Conservation (phyloP, 768 basidiomycete genomes). For the Rhodotorula sphaerocarpa region DNA sequence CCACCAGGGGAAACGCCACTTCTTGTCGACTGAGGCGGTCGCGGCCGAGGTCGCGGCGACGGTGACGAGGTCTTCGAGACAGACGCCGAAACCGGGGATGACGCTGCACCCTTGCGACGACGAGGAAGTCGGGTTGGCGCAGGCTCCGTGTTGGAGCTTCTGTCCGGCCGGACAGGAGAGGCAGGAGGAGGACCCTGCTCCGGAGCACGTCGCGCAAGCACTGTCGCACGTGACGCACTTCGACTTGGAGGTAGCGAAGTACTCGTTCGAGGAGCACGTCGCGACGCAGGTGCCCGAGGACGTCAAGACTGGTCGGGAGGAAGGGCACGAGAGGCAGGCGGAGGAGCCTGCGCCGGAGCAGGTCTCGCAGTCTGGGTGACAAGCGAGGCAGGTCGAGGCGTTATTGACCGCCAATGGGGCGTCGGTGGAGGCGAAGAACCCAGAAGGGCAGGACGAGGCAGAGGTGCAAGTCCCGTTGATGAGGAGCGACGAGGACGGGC, state of each 20-base stretch:
- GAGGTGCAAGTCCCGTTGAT: conserved; percentile 64
- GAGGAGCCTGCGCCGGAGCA: conserved; percentile 7
- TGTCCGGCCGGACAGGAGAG: conserved; percentile 51
- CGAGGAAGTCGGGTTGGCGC: conserved; percentile 3
- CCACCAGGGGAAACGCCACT: conserved; percentile 28
- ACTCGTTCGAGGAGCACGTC: conserved; percentile 29
- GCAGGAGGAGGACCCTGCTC: conserved; percentile 70
- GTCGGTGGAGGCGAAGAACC: conserved; percentile 55
- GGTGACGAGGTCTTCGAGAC: conserved; percentile 33
- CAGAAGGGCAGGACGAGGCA: conserved; percentile 58
- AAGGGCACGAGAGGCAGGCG: conserved; percentile 35
- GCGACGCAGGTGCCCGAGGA: conserved; percentile 20
- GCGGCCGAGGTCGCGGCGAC: conserved; percentile 8
- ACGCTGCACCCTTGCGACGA: conserved; percentile 5
- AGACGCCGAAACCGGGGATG: conserved; percentile 30
- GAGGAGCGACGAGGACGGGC: conserved; percentile 52
- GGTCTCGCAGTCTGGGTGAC: conserved; percentile 74
- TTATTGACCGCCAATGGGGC: conserved; percentile 57
- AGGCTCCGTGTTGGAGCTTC: conserved; percentile 21
- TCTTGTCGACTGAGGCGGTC: neutral
- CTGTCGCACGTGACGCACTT: conserved; percentile 23
- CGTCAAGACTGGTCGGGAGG: conserved; percentile 34
- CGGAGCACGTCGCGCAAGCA: conserved; percentile 53
- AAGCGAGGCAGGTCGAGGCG: conserved; percentile 57
- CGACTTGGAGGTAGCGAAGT: conserved; percentile 21